A percentile compares a stretch with the other conserved stretches of the same genome.
Conservation (phyloP, 495 filamentous ascomycete genomes). For the Evansstolkia leycettana region DNA sequence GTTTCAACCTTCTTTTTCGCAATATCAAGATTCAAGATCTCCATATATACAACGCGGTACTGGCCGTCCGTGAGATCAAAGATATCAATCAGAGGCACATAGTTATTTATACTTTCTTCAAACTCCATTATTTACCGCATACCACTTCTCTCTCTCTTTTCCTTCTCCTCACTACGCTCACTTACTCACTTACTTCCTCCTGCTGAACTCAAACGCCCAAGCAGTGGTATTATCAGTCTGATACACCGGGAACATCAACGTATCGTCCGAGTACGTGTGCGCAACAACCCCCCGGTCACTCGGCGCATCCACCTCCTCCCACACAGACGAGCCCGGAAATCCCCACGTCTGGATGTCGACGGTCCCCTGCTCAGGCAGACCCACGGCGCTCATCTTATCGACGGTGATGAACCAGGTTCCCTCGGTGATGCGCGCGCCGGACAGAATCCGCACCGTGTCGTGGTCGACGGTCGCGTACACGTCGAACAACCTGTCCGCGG, state of each 20-base stretch:
- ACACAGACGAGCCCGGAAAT: constrained; percentile 3
- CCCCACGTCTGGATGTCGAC: constrained; percentile 20
- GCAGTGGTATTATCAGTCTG: constrained; percentile 19
- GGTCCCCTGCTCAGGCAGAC: constrained; percentile 15
- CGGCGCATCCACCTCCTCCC: constrained; percentile 16
- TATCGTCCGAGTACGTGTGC: constrained; percentile 18
- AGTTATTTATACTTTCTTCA: too few relatives aligned
- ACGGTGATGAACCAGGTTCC: constrained; percentile 23
- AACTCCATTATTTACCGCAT: too few relatives aligned
- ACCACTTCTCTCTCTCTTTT: too few relatives aligned
- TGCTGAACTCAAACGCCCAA: constrained; percentile 23
- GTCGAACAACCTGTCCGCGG: constrained; percentile 21
- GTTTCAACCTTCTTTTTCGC: too few relatives aligned
- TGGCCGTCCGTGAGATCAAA: too few relatives aligned
- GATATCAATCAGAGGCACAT: too few relatives aligned
- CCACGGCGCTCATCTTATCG: constrained; percentile 13
- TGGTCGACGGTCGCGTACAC: constrained; percentile 18
- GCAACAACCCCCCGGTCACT: constrained; percentile 15
- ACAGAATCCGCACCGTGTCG: constrained; percentile 17
- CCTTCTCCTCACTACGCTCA: too few relatives aligned
- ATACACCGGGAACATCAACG: constrained; percentile 21
- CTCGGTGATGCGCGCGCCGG: constrained; percentile 14
- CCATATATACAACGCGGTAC: too few relatives aligned
- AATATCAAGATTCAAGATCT: too few relatives aligned
- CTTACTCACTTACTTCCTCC: too few relatives aligned